Conservation (phyloP, 192 early-diverging fungal genomes). For the Coemansia sp. region DNA sequence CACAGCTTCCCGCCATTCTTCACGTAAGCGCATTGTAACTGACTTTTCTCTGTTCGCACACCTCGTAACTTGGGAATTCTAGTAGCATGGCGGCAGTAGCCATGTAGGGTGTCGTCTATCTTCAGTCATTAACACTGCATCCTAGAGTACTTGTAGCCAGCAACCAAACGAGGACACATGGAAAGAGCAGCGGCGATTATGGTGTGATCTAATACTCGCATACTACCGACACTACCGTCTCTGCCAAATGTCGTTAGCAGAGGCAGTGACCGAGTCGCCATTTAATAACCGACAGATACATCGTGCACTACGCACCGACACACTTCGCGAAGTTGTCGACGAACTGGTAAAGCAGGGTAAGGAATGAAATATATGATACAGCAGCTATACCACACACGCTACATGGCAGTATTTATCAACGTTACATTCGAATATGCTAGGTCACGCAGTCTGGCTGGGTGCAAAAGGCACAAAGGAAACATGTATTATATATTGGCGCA, state of each 20-base stretch:
- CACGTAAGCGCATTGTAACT: slow-evolving; percentile 62
- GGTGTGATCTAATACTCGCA: slow-evolving; percentile 73
- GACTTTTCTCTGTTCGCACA: background rate
- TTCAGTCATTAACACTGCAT: background rate
- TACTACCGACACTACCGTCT: slow-evolving; percentile 68
- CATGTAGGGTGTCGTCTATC: too few relatives aligned
- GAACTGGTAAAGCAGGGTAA: slow-evolving; percentile 67
- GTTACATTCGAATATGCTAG: slow-evolving; percentile 3
- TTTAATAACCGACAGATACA: slow-evolving; percentile 73
- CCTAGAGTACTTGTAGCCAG: slow-evolving; percentile 43
- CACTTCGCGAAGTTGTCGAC: slow-evolving; percentile 71
- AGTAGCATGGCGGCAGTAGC: too few relatives aligned
- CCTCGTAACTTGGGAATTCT: background rate
- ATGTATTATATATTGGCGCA: slow-evolving; percentile 82
- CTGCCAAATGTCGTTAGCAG: slow-evolving; percentile 64
- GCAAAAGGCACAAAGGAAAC: slow-evolving; percentile 47
- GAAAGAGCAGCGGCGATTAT: slow-evolving; percentile 77
- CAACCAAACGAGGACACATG: slow-evolving; percentile 82
- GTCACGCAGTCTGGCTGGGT: slow-evolving; percentile 56
- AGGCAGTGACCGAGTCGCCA: slow-evolving; percentile 57
- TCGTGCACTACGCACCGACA: slow-evolving; percentile 63
- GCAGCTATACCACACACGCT: background rate
- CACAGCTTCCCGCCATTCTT: slow-evolving; percentile 92
- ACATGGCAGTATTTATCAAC: background rate
- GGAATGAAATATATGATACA: background rate